Conservation (phyloP, 768 basidiomycete species). For the Sutorius australiensis region DNA sequence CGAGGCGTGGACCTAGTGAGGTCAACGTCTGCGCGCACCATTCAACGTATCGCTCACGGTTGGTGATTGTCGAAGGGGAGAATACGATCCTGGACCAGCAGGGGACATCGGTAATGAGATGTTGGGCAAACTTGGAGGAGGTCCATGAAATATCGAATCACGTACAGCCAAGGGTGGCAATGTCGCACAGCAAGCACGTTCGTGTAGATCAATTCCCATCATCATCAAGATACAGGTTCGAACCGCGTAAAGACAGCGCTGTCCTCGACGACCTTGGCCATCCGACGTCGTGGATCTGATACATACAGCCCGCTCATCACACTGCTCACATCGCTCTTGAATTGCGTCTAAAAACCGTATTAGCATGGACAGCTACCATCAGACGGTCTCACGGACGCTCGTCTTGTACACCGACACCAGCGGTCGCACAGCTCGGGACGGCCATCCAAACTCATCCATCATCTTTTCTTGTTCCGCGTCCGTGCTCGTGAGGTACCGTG, state of each 20-base stretch:
- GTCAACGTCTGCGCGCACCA: not conserved
- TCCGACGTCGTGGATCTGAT: constrained; percentile 21
- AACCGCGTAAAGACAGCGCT: constrained; percentile 13
- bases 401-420: constrained; percentile 38
- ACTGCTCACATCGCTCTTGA: constrained; percentile 21
- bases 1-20: not conserved
- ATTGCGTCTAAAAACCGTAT: not conserved
- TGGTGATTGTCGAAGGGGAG: not conserved
- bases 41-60: no score
- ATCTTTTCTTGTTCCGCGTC: constrained; percentile 41
- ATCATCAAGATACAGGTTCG: constrained; percentile 18
- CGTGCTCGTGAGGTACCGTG: constrained; percentile 39
- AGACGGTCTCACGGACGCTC: constrained; percentile 35
- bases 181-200: not conserved
- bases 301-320: constrained; percentile 18
- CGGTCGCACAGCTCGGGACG: constrained; percentile 44
- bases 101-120: constrained; percentile 4
- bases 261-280: not conserved
- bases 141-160: not conserved
- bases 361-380: constrained; percentile 3
- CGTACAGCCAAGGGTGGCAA: constrained; percentile 1
- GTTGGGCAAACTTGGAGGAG: not conserved
- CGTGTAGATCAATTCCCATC: not conserved
- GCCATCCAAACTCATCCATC: constrained; percentile 49
- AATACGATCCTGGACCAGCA: constrained; percentile 10